Conservation (phyloP, 1,284 basidiomycete genomes). For the Rhodofomes roseus region DNA sequence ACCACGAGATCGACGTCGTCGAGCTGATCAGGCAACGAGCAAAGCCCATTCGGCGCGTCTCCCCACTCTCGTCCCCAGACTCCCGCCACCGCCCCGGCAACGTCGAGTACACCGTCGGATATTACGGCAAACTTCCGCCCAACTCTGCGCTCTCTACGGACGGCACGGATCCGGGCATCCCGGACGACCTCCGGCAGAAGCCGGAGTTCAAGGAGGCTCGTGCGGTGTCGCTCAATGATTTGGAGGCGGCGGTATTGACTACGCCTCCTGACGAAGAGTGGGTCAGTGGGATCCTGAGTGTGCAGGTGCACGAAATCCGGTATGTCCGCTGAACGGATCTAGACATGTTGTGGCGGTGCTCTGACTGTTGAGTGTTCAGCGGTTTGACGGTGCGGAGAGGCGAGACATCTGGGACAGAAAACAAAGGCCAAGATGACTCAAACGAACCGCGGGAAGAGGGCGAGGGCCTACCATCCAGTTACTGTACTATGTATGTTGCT, state of each 20-base stretch:
- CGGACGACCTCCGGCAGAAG: conserved; percentile 28
- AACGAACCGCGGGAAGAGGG: conserved; percentile 46
- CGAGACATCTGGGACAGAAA: conserved; percentile 38
- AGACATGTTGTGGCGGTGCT: neutral
- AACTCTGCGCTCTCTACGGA: conserved; percentile 39
- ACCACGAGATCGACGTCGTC: conserved; percentile 28
- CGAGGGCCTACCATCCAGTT: conserved; percentile 51
- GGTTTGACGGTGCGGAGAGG: conserved; percentile 28
- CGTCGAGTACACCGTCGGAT: conserved; percentile 51
- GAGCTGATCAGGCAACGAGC: conserved; percentile 30
- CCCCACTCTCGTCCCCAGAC: conserved; percentile 26
- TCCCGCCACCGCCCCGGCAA: conserved; percentile 24
- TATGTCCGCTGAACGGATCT: neutral
- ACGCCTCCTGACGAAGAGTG: conserved; percentile 58
- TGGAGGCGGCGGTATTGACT: conserved; percentile 46
- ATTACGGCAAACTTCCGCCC: conserved; percentile 59
- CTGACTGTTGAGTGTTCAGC: neutral
- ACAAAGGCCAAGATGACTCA: conserved; percentile 53
- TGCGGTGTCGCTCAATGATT: conserved; percentile 29
- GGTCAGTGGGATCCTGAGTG: conserved; percentile 54
- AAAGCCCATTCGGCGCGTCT: conserved; percentile 26
- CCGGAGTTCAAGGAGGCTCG: conserved; percentile 30
- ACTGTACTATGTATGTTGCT: conserved; percentile 42
- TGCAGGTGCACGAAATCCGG: conserved; percentile 52
- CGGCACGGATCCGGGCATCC: conserved; percentile 33